Base-by-base conservation (phyloP, 2,329 filamentous ascomycete species). In the Fusarium sp. region DNA sequence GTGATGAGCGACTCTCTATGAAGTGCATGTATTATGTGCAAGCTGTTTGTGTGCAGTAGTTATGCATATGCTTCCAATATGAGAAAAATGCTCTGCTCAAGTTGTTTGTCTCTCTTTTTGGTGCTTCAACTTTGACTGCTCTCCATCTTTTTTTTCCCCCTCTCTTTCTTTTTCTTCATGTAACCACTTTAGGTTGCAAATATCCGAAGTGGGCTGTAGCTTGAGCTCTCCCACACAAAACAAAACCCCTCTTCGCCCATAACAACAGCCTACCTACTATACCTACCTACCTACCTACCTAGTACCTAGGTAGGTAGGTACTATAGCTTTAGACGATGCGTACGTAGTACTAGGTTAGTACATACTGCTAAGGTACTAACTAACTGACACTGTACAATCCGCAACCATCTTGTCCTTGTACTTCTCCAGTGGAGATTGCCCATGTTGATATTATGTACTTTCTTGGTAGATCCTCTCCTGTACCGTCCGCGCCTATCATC, bases 121-220 rank as follows among this genome's bases (percentile, higher is more conserved):
- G 7, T 14, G 20, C 17, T 43, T 27, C 41, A 27, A n/a, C 39
- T 4, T 27, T 27, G 20, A 27, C 30, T 23, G 9, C 32, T 40
- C 35, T 40, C 41, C 23, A 37, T 63, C 25, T 40, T 40, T 35
- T 14, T 37, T 45, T 41, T 33, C 15, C 19, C 39, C 15, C 19
- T 17, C 17, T 37, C 17, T 37, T 37, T n/a, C 8, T 8, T 37
- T 23, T 23, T 23, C 23, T 45, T 23, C 23, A 37, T 37, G 43
- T 57, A 30, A 62, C 37, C 47, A 62, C 56, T 40, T 50, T 61
- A 23, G 55, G 51, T 30, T 62, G 43, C 51, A 39, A 41, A 64
- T 43, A 39, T 70, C 56, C 52, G 45, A 67, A 44, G 66, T 69
- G 66, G 66, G 66, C 66, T 69, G 62, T 41, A 70, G 66, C 66